Conservation (phyloP, 2,329 filamentous ascomycete species). For the Fusarium drepaniforme region DNA sequence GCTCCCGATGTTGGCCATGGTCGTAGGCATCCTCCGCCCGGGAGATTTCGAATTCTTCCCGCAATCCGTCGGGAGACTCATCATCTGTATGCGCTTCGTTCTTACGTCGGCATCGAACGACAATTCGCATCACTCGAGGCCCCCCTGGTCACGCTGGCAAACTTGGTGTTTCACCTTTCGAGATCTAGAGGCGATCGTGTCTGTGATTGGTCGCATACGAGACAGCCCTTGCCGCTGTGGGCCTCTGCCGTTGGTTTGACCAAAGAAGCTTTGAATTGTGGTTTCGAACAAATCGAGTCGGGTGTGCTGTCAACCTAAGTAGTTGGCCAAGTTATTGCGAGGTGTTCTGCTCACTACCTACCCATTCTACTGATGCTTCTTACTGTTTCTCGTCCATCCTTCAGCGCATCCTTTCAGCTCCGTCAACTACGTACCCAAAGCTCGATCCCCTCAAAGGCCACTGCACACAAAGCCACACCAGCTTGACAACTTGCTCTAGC, state of each 20-base stretch:
- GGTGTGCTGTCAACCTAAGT: background rate
- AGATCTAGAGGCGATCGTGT: constrained; percentile 34
- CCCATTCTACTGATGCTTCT: background rate
- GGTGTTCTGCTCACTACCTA: background rate
- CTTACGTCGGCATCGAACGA: constrained; percentile 32
- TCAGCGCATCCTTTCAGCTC: background rate
- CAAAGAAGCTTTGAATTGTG: background rate
- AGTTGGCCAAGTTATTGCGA: background rate
- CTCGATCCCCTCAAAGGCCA: background rate
- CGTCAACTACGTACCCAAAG: background rate
- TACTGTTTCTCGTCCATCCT: background rate
- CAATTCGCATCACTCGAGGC: constrained; percentile 12
- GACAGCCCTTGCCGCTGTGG: constrained; percentile 18
- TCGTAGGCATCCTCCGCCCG: background rate
- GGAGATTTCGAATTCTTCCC: constrained; percentile 3
- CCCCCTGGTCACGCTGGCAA: constrained; percentile 1
- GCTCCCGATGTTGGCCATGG: background rate
- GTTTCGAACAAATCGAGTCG: background rate
- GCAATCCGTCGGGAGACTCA: constrained; percentile 5
- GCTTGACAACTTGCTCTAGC: constrained; percentile 12
- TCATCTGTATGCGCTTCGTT: constrained; percentile 9
- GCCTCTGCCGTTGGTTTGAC: background rate
- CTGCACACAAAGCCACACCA: background rate
- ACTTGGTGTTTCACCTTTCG: constrained; percentile 29
- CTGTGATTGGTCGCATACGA: constrained; percentile 13